These are phyloP conservation scores for Hanseniaspora uvarum DNA, from an alignment of 1,139 yeast genomes.

Conservation along the genomic window DNA sequence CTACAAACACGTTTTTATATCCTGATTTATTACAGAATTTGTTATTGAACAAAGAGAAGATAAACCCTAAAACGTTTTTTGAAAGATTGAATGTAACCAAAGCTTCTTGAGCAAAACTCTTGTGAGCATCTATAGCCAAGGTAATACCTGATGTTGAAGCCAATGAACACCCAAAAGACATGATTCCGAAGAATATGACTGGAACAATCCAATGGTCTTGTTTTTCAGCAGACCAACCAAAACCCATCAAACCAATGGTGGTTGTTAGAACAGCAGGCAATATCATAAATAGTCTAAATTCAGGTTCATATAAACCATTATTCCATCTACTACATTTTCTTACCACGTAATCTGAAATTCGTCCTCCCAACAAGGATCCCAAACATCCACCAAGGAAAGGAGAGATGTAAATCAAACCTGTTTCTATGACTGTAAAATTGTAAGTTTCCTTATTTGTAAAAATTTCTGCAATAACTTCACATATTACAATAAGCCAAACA, in stretches of 20 bases:
- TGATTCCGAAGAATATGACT: slow-evolving; percentile 44
- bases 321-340: slow-evolving; percentile 36
- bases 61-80: slow-evolving; percentile 48
- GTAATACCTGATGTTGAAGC: slow-evolving; percentile 56
- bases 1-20: slow-evolving; percentile 40
- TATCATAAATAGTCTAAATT: slow-evolving; percentile 47
- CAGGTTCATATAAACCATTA: slow-evolving; percentile 53
- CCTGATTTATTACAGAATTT: slow-evolving; percentile 39
- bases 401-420: slow-evolving; percentile 49
- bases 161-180: slow-evolving; percentile 51
- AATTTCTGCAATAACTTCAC: slow-evolving; percentile 46
- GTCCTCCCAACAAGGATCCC: slow-evolving; percentile 48
- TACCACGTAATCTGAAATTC: slow-evolving; percentile 40
- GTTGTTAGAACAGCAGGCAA: slow-evolving; percentile 41
- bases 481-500: slow-evolving; percentile 53
- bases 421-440: slow-evolving; percentile 38
- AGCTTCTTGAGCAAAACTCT: slow-evolving; percentile 50
- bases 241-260: slow-evolving; percentile 49
- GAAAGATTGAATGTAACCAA: slow-evolving; percentile 47
- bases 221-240: slow-evolving; percentile 47
- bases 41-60: slow-evolving; percentile 49
- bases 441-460: slow-evolving; percentile 38
- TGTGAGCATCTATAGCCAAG: slow-evolving; percentile 49
- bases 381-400: slow-evolving; percentile 52
- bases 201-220: slow-evolving; percentile 52